Conservation (phyloP, 148 eudicot species). For the Vaccinium darrowii region DNA sequence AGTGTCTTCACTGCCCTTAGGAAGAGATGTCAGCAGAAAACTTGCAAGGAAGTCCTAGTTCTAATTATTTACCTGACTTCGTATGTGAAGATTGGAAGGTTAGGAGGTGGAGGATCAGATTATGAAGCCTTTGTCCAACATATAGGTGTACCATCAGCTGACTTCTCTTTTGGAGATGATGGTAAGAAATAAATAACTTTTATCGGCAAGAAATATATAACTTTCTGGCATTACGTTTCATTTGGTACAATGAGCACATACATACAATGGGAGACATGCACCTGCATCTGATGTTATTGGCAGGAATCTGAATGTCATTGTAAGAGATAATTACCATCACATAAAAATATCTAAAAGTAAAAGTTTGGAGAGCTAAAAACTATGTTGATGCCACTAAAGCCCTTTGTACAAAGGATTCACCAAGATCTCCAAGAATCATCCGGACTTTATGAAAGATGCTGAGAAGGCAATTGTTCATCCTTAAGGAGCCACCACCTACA, state of each 20-base stretch:
- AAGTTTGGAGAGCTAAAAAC: too few species aligned
- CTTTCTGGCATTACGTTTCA: constrained; percentile 1
- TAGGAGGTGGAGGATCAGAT: constrained; percentile 64
- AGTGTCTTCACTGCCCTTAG: background rate
- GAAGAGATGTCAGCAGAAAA: background rate
- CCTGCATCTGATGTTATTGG: background rate
- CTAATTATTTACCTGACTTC: background rate
- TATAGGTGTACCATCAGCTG: constrained; percentile 57
- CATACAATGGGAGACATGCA: background rate
- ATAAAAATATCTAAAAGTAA: background rate
- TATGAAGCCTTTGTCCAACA: constrained; percentile 62
- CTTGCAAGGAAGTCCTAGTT: background rate
- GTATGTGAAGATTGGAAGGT: constrained; percentile 38
- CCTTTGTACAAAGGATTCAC: background rate
- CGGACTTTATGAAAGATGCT: background rate
- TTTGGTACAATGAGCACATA: background rate
- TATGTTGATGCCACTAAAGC: background rate
- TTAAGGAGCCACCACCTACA: background rate
- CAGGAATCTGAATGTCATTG: background rate
- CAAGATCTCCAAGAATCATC: background rate
- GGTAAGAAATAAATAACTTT: constrained; percentile 28
- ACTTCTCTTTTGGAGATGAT: constrained; percentile 45
- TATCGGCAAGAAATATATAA: background rate
- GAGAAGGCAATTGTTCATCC: background rate
- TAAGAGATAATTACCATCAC: background rate